Percentiles rank a stretch among this genome's conserved stretches.
These are phyloP conservation scores for Trichoderma endophyticum DNA, from an alignment of 2,329 filamentous ascomycete species.

Conservation along the genomic window DNA sequence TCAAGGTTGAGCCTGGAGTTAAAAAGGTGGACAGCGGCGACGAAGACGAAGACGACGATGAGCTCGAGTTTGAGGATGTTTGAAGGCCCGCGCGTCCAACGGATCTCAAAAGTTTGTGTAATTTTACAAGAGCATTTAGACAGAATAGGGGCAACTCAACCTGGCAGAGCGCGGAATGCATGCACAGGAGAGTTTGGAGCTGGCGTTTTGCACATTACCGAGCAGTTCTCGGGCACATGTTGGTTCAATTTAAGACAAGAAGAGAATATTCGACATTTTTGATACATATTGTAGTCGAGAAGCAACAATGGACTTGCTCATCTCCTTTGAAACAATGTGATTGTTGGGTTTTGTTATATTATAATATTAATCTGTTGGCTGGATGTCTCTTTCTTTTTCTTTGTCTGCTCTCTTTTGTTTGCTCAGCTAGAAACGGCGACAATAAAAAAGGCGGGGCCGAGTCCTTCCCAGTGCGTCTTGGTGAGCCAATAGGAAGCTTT, in stretches of 20 bases:
- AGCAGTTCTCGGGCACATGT: not conserved
- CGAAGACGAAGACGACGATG: slow-evolving; percentile 50
- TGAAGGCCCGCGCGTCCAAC: slow-evolving; percentile 21
- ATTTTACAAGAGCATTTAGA: not conserved
- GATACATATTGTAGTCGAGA: not conserved
- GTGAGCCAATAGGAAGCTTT: slow-evolving; percentile 1
- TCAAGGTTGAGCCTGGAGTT: slow-evolving; percentile 54
- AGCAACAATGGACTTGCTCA: not conserved
- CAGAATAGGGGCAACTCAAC: not conserved
- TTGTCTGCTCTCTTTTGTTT: not conserved
- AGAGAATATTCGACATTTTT: not conserved
- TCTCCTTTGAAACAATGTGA: not conserved
- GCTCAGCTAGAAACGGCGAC: not conserved
- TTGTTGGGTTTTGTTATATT: not conserved
- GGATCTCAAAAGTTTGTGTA: not conserved
- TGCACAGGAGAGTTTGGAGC: not conserved
- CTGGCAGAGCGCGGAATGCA: not conserved
- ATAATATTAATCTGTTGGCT: not conserved
- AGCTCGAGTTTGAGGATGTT: slow-evolving; percentile 60
- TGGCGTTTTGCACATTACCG: not conserved
- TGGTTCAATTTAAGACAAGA: not conserved
- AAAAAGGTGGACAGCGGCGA: slow-evolving; percentile 43
- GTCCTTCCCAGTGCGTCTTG: not conserved
- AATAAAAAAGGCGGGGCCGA: not conserved
- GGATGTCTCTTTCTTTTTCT: no score